Evolutionary conservation across 1,284 basidiomycete species (phyloP).

Genomic region (Athelia psychrophila): DNA sequence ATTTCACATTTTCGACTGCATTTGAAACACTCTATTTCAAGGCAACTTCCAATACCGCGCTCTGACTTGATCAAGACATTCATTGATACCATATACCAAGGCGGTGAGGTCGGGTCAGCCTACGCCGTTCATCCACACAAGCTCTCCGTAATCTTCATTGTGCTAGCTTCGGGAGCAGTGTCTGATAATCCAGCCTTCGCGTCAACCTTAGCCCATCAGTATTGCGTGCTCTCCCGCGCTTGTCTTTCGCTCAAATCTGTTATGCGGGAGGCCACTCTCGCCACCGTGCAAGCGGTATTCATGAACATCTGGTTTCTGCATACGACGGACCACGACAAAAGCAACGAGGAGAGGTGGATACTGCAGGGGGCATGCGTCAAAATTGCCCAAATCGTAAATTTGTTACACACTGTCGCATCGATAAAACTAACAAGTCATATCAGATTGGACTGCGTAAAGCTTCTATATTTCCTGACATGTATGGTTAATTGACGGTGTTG

Average conservation of each 20-base stretch:
- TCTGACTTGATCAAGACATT: constrained; percentile 36
- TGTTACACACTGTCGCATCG: too few species aligned
- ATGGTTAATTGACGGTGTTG: too few species aligned
- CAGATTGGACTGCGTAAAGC: constrained; percentile 51
- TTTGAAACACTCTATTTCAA: constrained; percentile 20
- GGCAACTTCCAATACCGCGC: constrained; percentile 39
- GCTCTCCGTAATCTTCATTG: constrained; percentile 47
- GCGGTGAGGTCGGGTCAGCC: constrained; percentile 27
- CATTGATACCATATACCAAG: constrained; percentile 37
- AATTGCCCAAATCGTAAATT: constrained; percentile 43
- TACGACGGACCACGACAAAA: constrained; percentile 37
- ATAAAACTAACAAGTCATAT: not conserved
- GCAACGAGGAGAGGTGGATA: constrained; percentile 46
- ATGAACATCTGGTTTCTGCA: constrained; percentile 41
- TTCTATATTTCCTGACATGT: not conserved
- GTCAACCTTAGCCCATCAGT: constrained; percentile 31
- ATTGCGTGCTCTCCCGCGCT: constrained; percentile 42
- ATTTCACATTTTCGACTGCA: not conserved
- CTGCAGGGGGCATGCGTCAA: constrained; percentile 40
- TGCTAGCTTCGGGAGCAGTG: constrained; percentile 41
- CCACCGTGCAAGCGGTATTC: constrained; percentile 48
- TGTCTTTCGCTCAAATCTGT: constrained; percentile 44
- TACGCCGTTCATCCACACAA: constrained; percentile 38
- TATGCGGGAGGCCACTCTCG: constrained; percentile 37
- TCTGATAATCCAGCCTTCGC: constrained; percentile 34